Conservation (phyloP, 2,329 filamentous ascomycete species). For the Pseudogymnoascus sp. region DNA sequence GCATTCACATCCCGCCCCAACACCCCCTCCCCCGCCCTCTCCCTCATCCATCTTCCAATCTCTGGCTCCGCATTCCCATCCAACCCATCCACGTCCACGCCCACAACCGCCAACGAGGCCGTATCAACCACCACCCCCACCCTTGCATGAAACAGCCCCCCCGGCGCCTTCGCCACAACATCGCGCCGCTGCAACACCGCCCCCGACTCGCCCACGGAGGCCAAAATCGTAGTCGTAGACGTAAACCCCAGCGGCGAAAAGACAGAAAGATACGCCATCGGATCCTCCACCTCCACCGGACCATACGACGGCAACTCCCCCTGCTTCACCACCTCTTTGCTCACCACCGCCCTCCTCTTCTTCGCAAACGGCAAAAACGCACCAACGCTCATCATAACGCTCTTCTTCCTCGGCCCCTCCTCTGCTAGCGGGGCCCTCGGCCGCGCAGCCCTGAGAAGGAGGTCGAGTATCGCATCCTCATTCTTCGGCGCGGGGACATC, state of each 20-base stretch:
- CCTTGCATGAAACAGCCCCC: slow-evolving; percentile 46
- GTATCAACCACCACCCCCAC: slow-evolving; percentile 51
- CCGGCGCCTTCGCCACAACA: slow-evolving; percentile 41
- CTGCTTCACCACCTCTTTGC: slow-evolving; percentile 25
- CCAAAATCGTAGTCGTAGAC: slow-evolving; percentile 42
- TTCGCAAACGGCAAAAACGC: slow-evolving; percentile 26
- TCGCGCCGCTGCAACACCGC: slow-evolving; percentile 43
- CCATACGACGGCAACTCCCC: slow-evolving; percentile 51
- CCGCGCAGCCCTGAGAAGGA: slow-evolving; percentile 22
- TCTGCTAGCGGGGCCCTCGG: slow-evolving; percentile 12
- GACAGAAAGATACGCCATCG: slow-evolving; percentile 59
- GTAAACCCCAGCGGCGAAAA: slow-evolving; percentile 61
- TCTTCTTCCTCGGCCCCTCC: slow-evolving; percentile 15
- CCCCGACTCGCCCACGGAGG: slow-evolving; percentile 22
- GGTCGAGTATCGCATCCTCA: slow-evolving; percentile 26
- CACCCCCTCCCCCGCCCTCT: slow-evolving; percentile 33
- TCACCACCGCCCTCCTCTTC: slow-evolving; percentile 19
- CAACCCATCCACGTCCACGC: slow-evolving; percentile 45
- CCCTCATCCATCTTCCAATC: slow-evolving; percentile 39
- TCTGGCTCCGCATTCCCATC: slow-evolving; percentile 51
- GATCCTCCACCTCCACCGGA: slow-evolving; percentile 52
- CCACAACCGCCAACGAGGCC: slow-evolving; percentile 40
- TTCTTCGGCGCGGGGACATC: slow-evolving; percentile 34
- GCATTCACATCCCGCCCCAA: slow-evolving; percentile 49
- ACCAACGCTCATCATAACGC: slow-evolving; percentile 23